These are phyloP conservation scores for Beauveria bassiana DNA, from an alignment of 2,329 filamentous ascomycete species.

Conservation along the genomic window DNA sequence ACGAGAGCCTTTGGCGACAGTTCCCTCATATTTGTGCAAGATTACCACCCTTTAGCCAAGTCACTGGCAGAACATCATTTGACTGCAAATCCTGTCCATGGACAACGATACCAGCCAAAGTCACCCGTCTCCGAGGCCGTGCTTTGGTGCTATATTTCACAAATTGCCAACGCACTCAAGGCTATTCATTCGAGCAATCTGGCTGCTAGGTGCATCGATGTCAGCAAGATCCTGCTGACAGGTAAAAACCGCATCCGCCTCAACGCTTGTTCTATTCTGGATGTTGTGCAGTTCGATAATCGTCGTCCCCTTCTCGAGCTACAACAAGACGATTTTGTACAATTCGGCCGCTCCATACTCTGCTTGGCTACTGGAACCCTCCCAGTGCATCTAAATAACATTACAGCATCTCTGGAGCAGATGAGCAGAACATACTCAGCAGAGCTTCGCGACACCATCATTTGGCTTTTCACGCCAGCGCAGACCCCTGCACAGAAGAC, in stretches of 20 bases:
- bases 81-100: constrained; percentile 28
- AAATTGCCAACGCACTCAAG: constrained; percentile 81
- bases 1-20: constrained; percentile 89
- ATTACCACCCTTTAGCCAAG: constrained; percentile 87
- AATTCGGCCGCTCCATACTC: constrained; percentile 79
- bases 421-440: constrained; percentile 69
- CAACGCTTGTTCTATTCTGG: constrained; percentile 80
- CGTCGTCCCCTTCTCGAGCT: constrained; percentile 62
- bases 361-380: constrained; percentile 66
- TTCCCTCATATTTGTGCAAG: constrained; percentile 87
- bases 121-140: constrained; percentile 58
- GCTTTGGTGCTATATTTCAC: constrained; percentile 87
- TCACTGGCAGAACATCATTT: constrained; percentile 82
- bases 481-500: constrained; percentile 52
- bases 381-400: constrained; percentile 47
- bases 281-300: constrained; percentile 77
- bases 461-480: constrained; percentile 70
- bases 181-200: constrained; percentile 74
- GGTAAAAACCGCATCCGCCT: constrained; percentile 85
- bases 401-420: constrained; percentile 65
- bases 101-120: constrained; percentile 38
- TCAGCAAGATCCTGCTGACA: constrained; percentile 83
- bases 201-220: constrained; percentile 77
- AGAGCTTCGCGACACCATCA: constrained; percentile 69
- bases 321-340: constrained; percentile 79